Evolutionary conservation across 2,329 filamentous ascomycete genomes (phyloP), one percentile per base, ranked within the genome.

Genomic region (Monosporascus sp.): DNA sequence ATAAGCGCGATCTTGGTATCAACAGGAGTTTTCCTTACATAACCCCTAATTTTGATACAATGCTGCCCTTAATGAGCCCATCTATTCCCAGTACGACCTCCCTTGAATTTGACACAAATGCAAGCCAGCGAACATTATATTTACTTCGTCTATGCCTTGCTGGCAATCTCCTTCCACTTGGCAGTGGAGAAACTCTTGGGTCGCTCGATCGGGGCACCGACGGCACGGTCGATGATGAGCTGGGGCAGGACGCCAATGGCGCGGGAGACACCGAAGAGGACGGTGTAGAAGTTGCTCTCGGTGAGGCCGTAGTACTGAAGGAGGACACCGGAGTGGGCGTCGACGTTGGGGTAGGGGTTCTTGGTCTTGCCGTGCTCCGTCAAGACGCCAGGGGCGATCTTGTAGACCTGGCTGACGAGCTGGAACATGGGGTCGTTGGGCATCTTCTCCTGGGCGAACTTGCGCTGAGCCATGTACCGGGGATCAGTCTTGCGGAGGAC

Each of bases 291-390:
- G 88, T 87, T 97, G 77, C 94, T 89, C 84, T 99, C 93, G 61
- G 90, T 97, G 74, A 99, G 83, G 70, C 94, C 94, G 80, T 99
- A 99, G 88, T 99, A 94, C 83, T 99, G 94, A 66, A 99, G 90
- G 63, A 99, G 90, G 64, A 99, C 94, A 83, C 94, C 94, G 34
- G 92, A 97, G 88, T 97, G 94, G 70, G 93, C 92, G 71, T 97
- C 93, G 70, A 97, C 92, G 82, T 97, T 97, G 77, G 94, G 94
- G 85, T 84, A 97, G 64, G 93, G 93, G 89, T 97, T 97, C 90
- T 97, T 97, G 83, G 93, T 97, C 90, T 99, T 99, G 81, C 94
- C 94, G 82, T 99, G 94, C 87, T 99, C 91, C 64, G 94, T 99
- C 74, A 99, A 83, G 68, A 99, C 94, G 70, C 88, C 89, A 62